Conservation (phyloP, 2,329 filamentous ascomycete species). For the Fusarium globosum region DNA sequence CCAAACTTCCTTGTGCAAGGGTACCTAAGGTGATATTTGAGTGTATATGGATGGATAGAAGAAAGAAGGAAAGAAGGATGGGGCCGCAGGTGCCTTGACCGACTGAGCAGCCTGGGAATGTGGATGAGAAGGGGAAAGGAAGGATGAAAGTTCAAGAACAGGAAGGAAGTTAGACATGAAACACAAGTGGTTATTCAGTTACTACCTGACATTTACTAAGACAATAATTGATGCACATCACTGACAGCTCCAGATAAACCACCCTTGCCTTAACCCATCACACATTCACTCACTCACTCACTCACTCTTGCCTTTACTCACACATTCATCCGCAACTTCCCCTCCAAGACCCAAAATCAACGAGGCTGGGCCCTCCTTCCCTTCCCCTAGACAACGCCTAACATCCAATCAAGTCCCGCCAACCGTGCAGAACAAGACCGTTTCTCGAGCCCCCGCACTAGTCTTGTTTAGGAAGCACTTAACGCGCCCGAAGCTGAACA, state of each 20-base stretch:
- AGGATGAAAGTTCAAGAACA: slow-evolving; percentile 6
- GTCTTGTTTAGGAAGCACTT: slow-evolving; percentile 29
- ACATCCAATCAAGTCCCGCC: slow-evolving; percentile 40
- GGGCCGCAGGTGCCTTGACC: slow-evolving; percentile 18
- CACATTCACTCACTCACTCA: not conserved
- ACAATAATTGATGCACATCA: slow-evolving; percentile 13
- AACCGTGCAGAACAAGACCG: slow-evolving; percentile 34
- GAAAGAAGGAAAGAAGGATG: not conserved
- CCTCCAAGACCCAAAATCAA: slow-evolving; percentile 33
- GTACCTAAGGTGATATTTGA: slow-evolving; percentile 20
- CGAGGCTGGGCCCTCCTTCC: slow-evolving; percentile 38
- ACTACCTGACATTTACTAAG: slow-evolving; percentile 15
- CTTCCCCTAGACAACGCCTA: slow-evolving; percentile 28
- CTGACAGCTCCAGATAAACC: not conserved
- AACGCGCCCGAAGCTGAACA: slow-evolving; percentile 41
- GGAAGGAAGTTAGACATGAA: slow-evolving; percentile 30
- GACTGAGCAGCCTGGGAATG: slow-evolving; percentile 18
- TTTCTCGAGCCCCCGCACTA: slow-evolving; percentile 41
- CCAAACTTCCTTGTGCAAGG: slow-evolving; percentile 31
- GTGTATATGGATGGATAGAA: not conserved
- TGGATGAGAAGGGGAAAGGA: slow-evolving; percentile 13
- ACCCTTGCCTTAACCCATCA: not conserved
- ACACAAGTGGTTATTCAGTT: slow-evolving; percentile 24
- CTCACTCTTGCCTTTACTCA: slow-evolving; percentile 2
- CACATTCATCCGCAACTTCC: slow-evolving; percentile 1